A percentile compares a stretch with the other conserved stretches of the same genome.
These are phyloP conservation scores for Vanrija pseudolonga DNA, from an alignment of 1,284 basidiomycete genomes.

Conservation along the genomic window DNA sequence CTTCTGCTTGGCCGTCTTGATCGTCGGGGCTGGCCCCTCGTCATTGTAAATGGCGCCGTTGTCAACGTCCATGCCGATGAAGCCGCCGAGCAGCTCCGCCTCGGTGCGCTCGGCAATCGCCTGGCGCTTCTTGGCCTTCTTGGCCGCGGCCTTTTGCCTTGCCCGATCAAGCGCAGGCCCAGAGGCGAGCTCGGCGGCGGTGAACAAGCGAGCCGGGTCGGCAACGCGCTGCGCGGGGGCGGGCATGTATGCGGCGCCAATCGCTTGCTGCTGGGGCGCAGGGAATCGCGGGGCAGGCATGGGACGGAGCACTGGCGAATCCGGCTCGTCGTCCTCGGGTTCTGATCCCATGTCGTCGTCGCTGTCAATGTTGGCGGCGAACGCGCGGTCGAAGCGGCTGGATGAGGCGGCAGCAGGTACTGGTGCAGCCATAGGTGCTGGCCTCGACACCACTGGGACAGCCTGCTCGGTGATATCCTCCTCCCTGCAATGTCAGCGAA, in stretches of 20 bases:
- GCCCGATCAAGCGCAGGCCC: conserved; percentile 38
- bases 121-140: conserved; percentile 45
- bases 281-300: not conserved
- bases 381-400: not conserved
- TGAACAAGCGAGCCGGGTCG: conserved; percentile 31
- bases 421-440: not conserved
- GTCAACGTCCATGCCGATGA: conserved; percentile 43
- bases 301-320: not conserved
- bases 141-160: conserved; percentile 38
- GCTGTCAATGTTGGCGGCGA: conserved; percentile 1
- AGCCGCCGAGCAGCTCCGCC: conserved; percentile 40
- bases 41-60: conserved; percentile 16
- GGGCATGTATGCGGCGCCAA: conserved; percentile 4
- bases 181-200: conserved; percentile 41
- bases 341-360: too few relatives aligned
- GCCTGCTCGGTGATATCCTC: not conserved
- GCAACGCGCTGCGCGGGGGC: conserved; percentile 1
- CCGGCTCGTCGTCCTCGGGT: too few relatives aligned
- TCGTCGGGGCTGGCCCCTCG: conserved; percentile 11
- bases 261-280: not conserved
- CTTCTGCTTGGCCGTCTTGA: conserved; percentile 30
- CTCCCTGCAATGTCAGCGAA: not conserved
- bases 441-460: not conserved
- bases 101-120: conserved; percentile 38
- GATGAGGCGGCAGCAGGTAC: not conserved